phyloP scores from a whole-genome alignment of 176 grass and related monocot genomes.

The Pontederia crassipes region DNA sequence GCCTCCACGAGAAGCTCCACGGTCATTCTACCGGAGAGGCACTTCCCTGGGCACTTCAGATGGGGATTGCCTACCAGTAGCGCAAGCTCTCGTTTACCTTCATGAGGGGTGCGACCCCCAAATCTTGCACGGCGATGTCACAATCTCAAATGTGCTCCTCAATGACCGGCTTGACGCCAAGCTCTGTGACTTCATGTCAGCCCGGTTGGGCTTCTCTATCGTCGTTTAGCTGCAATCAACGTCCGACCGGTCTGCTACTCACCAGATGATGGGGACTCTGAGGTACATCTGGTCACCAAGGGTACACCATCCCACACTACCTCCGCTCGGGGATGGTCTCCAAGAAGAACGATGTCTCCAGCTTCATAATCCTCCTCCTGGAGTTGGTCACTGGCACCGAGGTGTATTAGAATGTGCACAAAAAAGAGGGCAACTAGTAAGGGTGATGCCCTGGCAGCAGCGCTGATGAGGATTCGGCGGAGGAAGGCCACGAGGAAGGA shows the following conservation, averaged over 20 bases:
- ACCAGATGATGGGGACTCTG: constrained; percentile 45
- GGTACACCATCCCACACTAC: no score
- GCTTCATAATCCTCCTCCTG: constrained; percentile 81
- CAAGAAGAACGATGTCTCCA: constrained; percentile 96
- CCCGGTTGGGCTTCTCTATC: constrained; percentile 72
- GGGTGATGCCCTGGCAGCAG: no score
- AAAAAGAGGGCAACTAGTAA: background rate
- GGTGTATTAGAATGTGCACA: no score
- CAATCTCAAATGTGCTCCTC: constrained; percentile 14
- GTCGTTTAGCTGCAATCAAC: constrained; percentile 32
- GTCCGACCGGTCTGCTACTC: constrained; percentile 27
- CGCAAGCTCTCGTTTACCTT: no score
- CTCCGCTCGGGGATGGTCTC: constrained; percentile 72
- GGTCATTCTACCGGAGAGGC: no score
- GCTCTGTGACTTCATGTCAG: constrained; percentile 41
- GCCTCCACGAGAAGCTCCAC: no score
- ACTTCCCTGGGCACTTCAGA: no score
- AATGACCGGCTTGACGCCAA: constrained; percentile 22
- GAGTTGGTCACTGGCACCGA: constrained; percentile 36
- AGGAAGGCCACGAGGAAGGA: no score
- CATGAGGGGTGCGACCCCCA: constrained; percentile 30
- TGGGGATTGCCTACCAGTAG: no score
- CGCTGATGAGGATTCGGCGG: no score
- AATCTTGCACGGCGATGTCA: constrained; percentile 21
- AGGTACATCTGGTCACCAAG: constrained; percentile 27